Conservation (phyloP, 306 rosid genomes). For the Fragaria iinumae region DNA sequence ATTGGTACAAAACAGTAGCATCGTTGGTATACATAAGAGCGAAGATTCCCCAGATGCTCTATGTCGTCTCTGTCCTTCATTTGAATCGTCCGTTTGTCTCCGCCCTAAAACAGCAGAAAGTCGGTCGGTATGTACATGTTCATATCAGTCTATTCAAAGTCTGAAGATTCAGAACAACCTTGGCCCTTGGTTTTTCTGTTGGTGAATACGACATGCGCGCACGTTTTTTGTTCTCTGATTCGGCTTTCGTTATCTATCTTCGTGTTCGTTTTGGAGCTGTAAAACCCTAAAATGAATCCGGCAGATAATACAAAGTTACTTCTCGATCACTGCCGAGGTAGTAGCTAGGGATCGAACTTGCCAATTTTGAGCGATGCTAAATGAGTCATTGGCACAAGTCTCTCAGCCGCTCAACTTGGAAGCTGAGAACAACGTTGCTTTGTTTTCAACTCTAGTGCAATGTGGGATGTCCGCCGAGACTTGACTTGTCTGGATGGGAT, state of each 20-base stretch:
- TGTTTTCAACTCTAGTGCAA: not conserved
- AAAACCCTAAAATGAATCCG: not conserved
- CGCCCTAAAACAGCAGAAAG: not conserved
- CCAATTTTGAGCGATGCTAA: not conserved
- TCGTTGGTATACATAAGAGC: not conserved
- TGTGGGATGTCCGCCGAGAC: not conserved
- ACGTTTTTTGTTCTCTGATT: not conserved
- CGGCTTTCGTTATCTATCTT: not conserved
- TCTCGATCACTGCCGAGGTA: not conserved
- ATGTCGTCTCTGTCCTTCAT: not conserved
- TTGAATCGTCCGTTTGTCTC: not conserved
- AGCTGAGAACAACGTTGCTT: not conserved
- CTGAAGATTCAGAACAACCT: not conserved
- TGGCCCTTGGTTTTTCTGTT: not conserved
- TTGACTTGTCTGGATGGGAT: no score
- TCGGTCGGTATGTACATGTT: not conserved
- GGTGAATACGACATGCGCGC: not conserved
- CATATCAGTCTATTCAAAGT: not conserved
- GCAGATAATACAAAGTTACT: not conserved
- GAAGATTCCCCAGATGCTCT: conserved; percentile 2
- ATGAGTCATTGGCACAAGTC: not conserved
- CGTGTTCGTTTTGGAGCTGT: not conserved
- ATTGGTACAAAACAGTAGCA: not conserved
- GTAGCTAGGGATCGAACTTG: not conserved
- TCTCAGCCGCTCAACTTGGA: not conserved